Conservation (phyloP, 163 green algal species). For the Trebouxia gelatinosa region DNA sequence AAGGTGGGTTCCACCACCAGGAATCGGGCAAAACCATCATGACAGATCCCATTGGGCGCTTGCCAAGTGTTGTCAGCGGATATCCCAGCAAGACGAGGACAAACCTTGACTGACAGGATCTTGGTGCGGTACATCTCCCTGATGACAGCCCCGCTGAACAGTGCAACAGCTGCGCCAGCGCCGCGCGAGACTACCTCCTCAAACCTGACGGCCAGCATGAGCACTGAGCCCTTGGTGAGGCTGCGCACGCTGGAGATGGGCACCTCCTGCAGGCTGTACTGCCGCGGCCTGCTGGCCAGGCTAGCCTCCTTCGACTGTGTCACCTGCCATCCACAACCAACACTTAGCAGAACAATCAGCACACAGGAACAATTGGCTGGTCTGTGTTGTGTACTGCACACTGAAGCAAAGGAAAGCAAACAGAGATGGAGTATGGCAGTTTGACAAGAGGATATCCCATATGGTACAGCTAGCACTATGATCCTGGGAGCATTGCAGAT, state of each 20-base stretch:
- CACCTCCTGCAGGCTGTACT: slow-evolving; percentile 25
- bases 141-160: slow-evolving; percentile 27
- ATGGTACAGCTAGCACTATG: too few species aligned
- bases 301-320: slow-evolving; percentile 6
- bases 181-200: slow-evolving; percentile 25
- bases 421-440: too few species aligned
- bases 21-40: too few species aligned
- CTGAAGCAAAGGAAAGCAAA: too few species aligned
- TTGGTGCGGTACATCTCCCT: slow-evolving; percentile 24
- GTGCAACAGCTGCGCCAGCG: slow-evolving; percentile 23
- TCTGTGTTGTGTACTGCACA: too few species aligned
- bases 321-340: slow-evolving; percentile 9
- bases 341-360: too few species aligned
- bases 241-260: slow-evolving; percentile 5
- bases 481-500: too few species aligned
- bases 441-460: too few species aligned
- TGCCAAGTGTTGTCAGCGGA: too few species aligned
- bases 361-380: too few species aligned
- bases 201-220: slow-evolving; percentile 24
- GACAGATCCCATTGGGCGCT: too few species aligned
- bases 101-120: slow-evolving; percentile 29
- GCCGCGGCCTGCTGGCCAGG: neutral
- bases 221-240: slow-evolving; percentile 4
- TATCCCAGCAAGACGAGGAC: neutral
- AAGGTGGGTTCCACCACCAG: too few species aligned